Evolutionary conservation across 768 basidiomycete genomes (phyloP), one percentile per base, ranked within the genome.

Genomic region (Cystofilobasidium macerans): DNA sequence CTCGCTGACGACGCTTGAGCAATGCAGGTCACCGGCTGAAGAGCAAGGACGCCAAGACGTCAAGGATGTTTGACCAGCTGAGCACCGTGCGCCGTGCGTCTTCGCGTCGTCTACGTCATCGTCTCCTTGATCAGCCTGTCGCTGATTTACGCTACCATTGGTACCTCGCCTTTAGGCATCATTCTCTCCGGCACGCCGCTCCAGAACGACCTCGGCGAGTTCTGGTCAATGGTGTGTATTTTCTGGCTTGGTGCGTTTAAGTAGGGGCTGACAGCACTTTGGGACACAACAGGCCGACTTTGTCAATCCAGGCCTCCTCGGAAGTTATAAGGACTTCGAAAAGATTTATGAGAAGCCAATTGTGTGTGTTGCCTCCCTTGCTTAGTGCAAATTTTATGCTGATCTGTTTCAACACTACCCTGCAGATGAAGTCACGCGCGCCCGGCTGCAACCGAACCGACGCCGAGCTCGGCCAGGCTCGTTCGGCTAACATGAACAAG

Each of bases 101-200:
- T 26, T n/a, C n/a, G n/a, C n/a, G n/a, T n/a, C n/a, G n/a, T n/a
- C n/a, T n/a, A n/a, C n/a, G n/a, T n/a, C n/a, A n/a, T n/a, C n/a
- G n/a, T n/a, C n/a, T n/a, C n/a, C n/a, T n/a, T n/a, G n/a, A n/a
- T n/a, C n/a, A n/a, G n/a, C 22, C 61, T 62, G 36, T 32, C 28
- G 7, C 42, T 38, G 36, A 7, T 38, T 8, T 8, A 7, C 36
- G 8, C 36, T 12, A 18, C 12, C 20, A 9, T 30, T 11, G 43
- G 26, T 9, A 18, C 30, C 13, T 18, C 40, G 16, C 42, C 16
- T 18, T 0, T 18, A 67, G 60, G 65, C 16, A 42, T 68, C 53
- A 59, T 99, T 42, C 79, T 99, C 4, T 92, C 92, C 0, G 95
- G 95, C 36, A 99, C 95, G 0, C 95, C 95, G 0, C 88, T 99